Evolutionary conservation across 2,329 filamentous ascomycete species (phyloP).

Genomic region (Pseudocercospora eumusae): DNA sequence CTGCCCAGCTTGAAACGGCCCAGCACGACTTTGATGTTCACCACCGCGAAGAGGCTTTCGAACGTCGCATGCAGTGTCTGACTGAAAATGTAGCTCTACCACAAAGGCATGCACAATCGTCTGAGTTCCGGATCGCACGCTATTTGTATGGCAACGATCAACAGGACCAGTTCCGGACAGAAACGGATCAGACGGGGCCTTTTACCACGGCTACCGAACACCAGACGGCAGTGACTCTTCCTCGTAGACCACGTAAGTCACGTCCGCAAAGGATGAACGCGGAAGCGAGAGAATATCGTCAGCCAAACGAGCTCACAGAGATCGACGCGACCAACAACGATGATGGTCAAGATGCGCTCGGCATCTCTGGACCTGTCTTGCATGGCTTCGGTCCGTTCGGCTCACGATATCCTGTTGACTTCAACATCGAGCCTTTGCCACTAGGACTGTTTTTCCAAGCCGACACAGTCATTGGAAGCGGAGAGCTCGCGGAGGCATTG

Average conservation of each 20-base stretch:
- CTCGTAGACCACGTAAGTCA: constrained; percentile 37
- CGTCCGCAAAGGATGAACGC: constrained; percentile 51
- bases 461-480: constrained; percentile 60
- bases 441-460: constrained; percentile 58
- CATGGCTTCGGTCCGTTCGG: constrained; percentile 53
- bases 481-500: constrained; percentile 53
- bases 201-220: neutral
- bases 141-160: constrained; percentile 12
- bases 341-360: neutral
- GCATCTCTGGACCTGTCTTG: constrained; percentile 26
- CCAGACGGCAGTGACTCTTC: constrained; percentile 7
- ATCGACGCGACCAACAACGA: constrained; percentile 13
- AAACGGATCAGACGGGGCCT: neutral
- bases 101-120: constrained; percentile 13
- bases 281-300: constrained; percentile 49
- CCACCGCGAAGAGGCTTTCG: constrained; percentile 44
- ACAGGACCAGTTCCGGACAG: neutral
- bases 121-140: constrained; percentile 38
- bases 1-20: constrained; percentile 48
- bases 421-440: constrained; percentile 54
- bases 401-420: constrained; percentile 54
- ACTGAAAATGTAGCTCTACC: constrained; percentile 32
- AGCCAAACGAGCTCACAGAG: constrained; percentile 44
- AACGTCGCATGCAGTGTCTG: constrained; percentile 34
- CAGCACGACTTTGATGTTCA: constrained; percentile 42